These are phyloP conservation scores for Talinum fruticosum DNA, from an alignment of 148 eudicot genomes.

Conservation along the genomic window DNA sequence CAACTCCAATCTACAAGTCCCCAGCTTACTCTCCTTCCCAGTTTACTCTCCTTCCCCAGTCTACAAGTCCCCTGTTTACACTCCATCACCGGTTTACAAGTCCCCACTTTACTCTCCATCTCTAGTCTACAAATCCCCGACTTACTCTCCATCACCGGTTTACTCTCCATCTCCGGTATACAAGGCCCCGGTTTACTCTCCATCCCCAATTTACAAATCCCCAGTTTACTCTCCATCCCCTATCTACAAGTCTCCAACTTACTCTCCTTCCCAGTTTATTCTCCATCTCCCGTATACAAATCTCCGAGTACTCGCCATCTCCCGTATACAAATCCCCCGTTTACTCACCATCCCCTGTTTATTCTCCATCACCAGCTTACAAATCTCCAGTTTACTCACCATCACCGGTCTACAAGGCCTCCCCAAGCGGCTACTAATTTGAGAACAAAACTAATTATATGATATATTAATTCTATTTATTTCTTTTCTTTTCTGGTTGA, in stretches of 20 bases:
- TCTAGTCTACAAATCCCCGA: not conserved
- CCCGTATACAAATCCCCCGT: not conserved
- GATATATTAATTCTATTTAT: no score
- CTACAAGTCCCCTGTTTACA: not conserved
- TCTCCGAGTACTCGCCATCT: not conserved
- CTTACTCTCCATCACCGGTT: not conserved
- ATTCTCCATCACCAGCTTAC: not conserved
- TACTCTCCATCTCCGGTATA: not conserved
- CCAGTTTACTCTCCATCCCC: not conserved
- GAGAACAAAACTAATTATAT: not conserved
- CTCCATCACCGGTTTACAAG: not conserved
- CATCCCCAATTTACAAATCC: not conserved
- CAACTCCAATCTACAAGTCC: not conserved
- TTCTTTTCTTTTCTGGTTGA: no score
- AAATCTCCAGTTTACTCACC: not conserved
- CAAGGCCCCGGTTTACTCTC: not conserved
- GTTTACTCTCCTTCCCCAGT: not conserved
- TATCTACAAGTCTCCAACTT: not conserved
- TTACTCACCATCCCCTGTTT: not conserved
- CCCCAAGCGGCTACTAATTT: not conserved
- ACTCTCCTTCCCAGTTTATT: not conserved
- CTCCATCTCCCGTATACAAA: not conserved
- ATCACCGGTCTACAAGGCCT: not conserved
- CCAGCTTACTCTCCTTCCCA: not conserved
- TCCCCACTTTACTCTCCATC: not conserved